These are phyloP conservation scores for Podochytrium sp. DNA, from an alignment of 192 early-diverging fungal genomes.

Conservation along the genomic window DNA sequence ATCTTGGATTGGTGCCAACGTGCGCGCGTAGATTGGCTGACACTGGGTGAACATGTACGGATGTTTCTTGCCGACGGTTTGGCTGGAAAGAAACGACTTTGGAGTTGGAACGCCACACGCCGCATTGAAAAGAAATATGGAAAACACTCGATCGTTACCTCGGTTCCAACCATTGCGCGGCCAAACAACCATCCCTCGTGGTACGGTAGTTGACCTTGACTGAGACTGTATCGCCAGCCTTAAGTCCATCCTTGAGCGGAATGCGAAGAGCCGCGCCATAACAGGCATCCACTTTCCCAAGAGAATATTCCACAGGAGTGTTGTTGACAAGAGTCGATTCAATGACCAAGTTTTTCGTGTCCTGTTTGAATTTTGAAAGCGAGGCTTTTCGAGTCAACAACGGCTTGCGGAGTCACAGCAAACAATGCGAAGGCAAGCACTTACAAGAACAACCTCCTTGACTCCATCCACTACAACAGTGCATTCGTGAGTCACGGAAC, in stretches of 20 bases:
- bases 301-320: slow-evolving; percentile 31
- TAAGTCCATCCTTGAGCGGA: slow-evolving; percentile 40
- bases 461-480: slow-evolving; percentile 57
- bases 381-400: background rate
- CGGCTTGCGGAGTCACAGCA: background rate
- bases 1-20: slow-evolving; percentile 75
- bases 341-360: slow-evolving; percentile 27
- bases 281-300: slow-evolving; percentile 42
- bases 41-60: slow-evolving; percentile 99
- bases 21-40: slow-evolving; percentile 93
- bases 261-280: slow-evolving; percentile 73
- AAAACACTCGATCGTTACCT: too few species aligned
- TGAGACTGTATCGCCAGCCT: slow-evolving; percentile 45
- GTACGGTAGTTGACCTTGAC: slow-evolving; percentile 78
- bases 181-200: slow-evolving; percentile 74
- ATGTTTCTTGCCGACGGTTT: slow-evolving; percentile 90
- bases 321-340: background rate
- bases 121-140: background rate
- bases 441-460: slow-evolving; percentile 57
- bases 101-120: background rate
- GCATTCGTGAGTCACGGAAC: slow-evolving; percentile 67
- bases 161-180: slow-evolving; percentile 89
- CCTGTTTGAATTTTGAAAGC: slow-evolving; percentile 14
- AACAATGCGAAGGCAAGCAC: background rate
- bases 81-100: too few species aligned